Conservation (phyloP, 495 filamentous ascomycete species). For the Neurospora sp. region DNA sequence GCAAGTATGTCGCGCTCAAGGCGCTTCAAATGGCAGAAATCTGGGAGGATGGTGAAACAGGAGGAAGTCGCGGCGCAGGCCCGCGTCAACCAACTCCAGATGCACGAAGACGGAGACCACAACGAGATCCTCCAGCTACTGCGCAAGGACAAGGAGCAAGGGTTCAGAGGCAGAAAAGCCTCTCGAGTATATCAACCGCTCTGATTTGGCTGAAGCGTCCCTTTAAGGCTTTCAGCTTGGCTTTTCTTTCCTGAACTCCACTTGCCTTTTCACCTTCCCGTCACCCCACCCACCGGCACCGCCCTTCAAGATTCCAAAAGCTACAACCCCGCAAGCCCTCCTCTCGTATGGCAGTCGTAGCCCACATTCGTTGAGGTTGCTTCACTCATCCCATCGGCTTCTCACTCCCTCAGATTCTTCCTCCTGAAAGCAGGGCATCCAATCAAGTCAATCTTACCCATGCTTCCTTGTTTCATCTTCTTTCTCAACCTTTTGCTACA, state of each 20-base stretch:
- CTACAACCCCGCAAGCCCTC: background rate
- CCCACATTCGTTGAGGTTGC: background rate
- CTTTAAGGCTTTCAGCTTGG: background rate
- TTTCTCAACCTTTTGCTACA: background rate
- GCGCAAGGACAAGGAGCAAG: background rate
- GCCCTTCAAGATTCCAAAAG: background rate
- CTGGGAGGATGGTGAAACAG: background rate
- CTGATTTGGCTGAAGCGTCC: background rate
- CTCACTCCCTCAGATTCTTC: background rate
- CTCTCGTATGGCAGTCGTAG: background rate
- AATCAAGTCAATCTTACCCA: background rate
- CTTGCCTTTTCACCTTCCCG: background rate
- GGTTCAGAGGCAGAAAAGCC: background rate
- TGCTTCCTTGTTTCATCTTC: background rate
- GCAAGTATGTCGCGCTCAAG: background rate
- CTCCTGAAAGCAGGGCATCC: background rate
- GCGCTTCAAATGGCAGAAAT: background rate
- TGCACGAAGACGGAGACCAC: background rate
- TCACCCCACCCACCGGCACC: background rate
- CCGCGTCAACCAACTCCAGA: background rate
- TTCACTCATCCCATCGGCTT: background rate
- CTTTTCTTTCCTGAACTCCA: background rate
- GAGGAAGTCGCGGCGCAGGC: background rate
- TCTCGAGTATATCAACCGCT: background rate
- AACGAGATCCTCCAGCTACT: background rate